Percentiles rank a stretch among this genome's conserved stretches.
Conservation (phyloP, 129 eudicot species). For the Flaveria trinervia region DNA sequence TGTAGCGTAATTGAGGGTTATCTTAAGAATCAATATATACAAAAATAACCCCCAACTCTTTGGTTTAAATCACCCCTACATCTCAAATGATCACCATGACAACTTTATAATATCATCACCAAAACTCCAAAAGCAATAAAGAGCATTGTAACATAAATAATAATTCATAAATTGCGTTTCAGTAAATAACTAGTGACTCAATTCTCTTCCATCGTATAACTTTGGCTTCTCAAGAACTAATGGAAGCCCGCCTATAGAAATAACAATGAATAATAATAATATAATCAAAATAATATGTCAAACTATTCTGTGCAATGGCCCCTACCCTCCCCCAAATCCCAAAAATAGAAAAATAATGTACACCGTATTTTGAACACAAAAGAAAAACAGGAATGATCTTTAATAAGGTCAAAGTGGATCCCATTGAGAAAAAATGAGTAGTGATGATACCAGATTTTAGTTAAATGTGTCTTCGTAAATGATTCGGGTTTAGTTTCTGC, state of each 20-base stretch:
- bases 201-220: conserved; percentile 17
- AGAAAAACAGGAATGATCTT: conserved; percentile 14
- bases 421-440: conserved; percentile 19
- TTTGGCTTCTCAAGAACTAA: conserved; percentile 36
- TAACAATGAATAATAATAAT: conserved; percentile 24
- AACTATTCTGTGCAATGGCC: conserved; percentile 23
- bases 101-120: neutral
- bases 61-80: neutral
- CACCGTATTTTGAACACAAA: conserved; percentile 28
- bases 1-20: too few species aligned
- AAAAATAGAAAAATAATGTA: conserved; percentile 21
- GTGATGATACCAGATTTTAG: conserved; percentile 16
- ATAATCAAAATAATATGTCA: conserved; percentile 26
- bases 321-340: neutral
- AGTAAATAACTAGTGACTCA: conserved; percentile 19
- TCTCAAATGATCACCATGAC: neutral
- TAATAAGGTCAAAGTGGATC: conserved; percentile 12
- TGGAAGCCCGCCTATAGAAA: conserved; percentile 24
- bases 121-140: neutral
- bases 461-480: neutral
- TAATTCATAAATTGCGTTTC: neutral
- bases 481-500: conserved; percentile 55
- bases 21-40: too few species aligned
- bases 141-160: neutral
- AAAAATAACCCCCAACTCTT: neutral